Conservation (phyloP, 805 yeast species). For the Ogataea pilisensis region DNA sequence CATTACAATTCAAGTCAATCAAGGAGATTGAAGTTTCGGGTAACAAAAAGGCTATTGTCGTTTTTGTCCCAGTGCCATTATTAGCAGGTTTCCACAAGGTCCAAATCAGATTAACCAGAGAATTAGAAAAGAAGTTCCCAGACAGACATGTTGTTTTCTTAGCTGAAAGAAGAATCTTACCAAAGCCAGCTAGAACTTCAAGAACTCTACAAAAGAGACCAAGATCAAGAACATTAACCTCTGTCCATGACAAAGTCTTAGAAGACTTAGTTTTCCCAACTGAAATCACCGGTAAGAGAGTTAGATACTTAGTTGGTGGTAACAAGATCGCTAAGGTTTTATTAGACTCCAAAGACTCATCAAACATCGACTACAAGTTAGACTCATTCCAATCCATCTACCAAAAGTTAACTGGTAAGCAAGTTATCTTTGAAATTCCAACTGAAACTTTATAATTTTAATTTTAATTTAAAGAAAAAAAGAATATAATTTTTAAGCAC, state of each 20-base stretch:
- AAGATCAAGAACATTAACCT: constrained; percentile 97
- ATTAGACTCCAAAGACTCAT: constrained; percentile 96
- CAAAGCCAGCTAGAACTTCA: constrained; percentile 96
- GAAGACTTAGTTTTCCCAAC: constrained; percentile 99
- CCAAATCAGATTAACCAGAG: constrained; percentile 96
- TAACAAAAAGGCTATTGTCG: constrained; percentile 97
- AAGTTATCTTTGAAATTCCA: constrained; percentile 96
- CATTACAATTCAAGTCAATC: constrained; percentile 97
- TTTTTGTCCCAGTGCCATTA: constrained; percentile 97
- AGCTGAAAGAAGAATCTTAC: constrained; percentile 99
- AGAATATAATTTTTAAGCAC: background rate
- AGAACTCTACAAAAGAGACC: constrained; percentile 98
- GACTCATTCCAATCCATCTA: constrained; percentile 99
- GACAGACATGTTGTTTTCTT: constrained; percentile 99
- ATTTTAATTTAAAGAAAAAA: background rate
- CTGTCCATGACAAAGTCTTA: constrained; percentile 97
- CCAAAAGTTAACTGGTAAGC: constrained; percentile 98
- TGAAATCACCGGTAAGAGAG: constrained; percentile 98
- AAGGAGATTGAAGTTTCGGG: constrained; percentile 97
- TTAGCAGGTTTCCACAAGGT: constrained; percentile 92
- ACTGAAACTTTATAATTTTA: constrained; percentile 40
- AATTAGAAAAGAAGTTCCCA: constrained; percentile 99
- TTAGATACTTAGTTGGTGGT: constrained; percentile 98
- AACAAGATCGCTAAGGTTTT: constrained; percentile 96
- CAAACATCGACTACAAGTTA: constrained; percentile 96